A percentile compares a stretch with the other conserved stretches of the same genome.
These are phyloP conservation scores for Groenewaldozyma auringiensis DNA, from an alignment of 1,139 yeast species.

Conservation along the genomic window DNA sequence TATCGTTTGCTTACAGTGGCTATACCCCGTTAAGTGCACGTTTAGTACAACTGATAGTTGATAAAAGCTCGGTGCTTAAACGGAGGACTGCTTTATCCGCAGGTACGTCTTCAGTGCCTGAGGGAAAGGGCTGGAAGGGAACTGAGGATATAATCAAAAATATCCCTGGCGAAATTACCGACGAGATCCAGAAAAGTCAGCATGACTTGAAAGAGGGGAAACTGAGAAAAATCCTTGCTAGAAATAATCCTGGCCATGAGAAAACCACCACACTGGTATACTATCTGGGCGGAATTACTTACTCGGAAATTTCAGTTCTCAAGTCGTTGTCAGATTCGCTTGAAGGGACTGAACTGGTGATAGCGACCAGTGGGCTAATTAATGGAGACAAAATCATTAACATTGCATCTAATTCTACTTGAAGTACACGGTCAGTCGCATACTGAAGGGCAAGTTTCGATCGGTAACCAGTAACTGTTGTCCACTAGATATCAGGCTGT, in stretches of 20 bases:
- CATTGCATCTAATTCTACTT: slow-evolving; percentile 12
- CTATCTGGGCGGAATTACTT: slow-evolving; percentile 73
- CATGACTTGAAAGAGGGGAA: slow-evolving; percentile 29
- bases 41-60: slow-evolving; percentile 34
- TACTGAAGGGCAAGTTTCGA: slow-evolving; percentile 43
- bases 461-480: slow-evolving; percentile 56
- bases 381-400: slow-evolving; percentile 39
- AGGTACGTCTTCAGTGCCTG: slow-evolving; percentile 6
- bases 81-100: slow-evolving; percentile 12
- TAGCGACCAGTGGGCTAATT: slow-evolving; percentile 52
- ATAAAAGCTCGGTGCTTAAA: slow-evolving; percentile 23
- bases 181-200: slow-evolving; percentile 28
- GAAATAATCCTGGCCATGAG: slow-evolving; percentile 25
- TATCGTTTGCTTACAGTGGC: slow-evolving; percentile 39
- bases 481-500: slow-evolving; percentile 35
- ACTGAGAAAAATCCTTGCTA: slow-evolving; percentile 28
- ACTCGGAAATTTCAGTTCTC: slow-evolving; percentile 65
- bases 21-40: slow-evolving; percentile 41
- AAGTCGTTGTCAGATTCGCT: slow-evolving; percentile 42
- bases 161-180: slow-evolving; percentile 33
- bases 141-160: slow-evolving; percentile 29
- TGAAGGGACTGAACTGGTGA: slow-evolving; percentile 34
- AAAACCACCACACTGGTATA: slow-evolving; percentile 39
- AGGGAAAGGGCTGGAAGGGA: slow-evolving; percentile 28
- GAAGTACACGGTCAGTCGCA: slow-evolving; percentile 26